Evolutionary conservation across 139 green algal genomes (phyloP), one percentile per base, ranked within the genome.

Genomic region (Spirogloea muscicola): DNA sequence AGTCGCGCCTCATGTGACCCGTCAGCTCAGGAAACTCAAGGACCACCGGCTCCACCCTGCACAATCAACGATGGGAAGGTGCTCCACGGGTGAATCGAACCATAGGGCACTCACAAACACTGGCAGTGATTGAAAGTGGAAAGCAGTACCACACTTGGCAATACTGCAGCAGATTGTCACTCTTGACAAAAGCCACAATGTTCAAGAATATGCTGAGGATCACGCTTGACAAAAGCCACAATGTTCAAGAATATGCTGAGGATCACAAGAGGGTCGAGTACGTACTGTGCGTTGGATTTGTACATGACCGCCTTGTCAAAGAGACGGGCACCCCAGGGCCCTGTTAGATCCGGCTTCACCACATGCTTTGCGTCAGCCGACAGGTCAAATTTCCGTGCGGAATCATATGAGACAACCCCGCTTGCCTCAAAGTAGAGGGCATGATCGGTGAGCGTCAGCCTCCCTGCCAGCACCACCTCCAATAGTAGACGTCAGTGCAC

Each of bases 221-320:
- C n/a, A n/a, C n/a, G n/a, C n/a, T n/a, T n/a, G n/a, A n/a, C n/a
- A n/a, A n/a, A n/a, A n/a, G n/a, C n/a, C n/a, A n/a, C n/a, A n/a
- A n/a, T n/a, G n/a, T n/a, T n/a, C n/a, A n/a, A n/a, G n/a, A n/a
- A n/a, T n/a, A n/a, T n/a, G n/a, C n/a, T n/a, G n/a, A n/a, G n/a
- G n/a, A n/a, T n/a, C n/a, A n/a, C n/a, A n/a, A n/a, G n/a, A n/a
- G n/a, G n/a, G n/a, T n/a, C n/a, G n/a, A n/a, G n/a, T n/a, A n/a
- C 49, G 31, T 7, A 60, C 49, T 37, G 31, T 27, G 49, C 49
- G 10, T 60, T 13, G 49, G 16, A 34, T 60, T 64, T 64, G 51
- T 74, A 74, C 34, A 63, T 46, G 51, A 74, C 39, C n/a, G 65
- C 65, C 27, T 74, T 74, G 65, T 74, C 65, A 42, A 74, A 74